Percentiles rank a stretch among this genome's conserved stretches.
These are phyloP conservation scores for Mycena alexandri DNA, from an alignment of 768 basidiomycete genomes.

Conservation along the genomic window DNA sequence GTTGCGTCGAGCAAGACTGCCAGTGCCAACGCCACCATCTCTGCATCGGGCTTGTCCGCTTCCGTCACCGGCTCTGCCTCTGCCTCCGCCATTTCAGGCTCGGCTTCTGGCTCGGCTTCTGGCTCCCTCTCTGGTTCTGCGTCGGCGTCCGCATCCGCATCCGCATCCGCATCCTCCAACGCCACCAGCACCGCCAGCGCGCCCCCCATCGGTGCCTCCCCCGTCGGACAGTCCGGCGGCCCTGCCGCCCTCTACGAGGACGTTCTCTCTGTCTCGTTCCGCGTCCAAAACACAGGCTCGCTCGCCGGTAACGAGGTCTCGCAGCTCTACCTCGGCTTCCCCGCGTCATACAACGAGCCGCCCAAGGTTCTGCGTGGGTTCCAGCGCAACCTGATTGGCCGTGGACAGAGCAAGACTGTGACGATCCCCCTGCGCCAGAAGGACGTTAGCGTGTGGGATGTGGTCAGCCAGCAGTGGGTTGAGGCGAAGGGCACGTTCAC, in stretches of 20 bases:
- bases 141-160: conserved; percentile 32
- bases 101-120: conserved; percentile 4
- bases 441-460: conserved; percentile 36
- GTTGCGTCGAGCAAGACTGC: not conserved
- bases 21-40: not conserved
- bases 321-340: conserved; percentile 48
- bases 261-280: conserved; percentile 49
- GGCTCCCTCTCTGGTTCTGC: not conserved
- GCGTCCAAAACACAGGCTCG: conserved; percentile 52
- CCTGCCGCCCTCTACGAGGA: conserved; percentile 43
- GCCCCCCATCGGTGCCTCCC: conserved; percentile 18
- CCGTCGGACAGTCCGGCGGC: conserved; percentile 27
- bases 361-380: conserved; percentile 52
- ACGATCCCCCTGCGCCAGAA: conserved; percentile 24
- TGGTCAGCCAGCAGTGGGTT: conserved; percentile 46
- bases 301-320: conserved; percentile 44
- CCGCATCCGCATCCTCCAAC: conserved; percentile 15
- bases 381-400: conserved; percentile 39
- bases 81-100: not conserved
- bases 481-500: conserved; percentile 48
- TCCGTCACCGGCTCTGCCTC: conserved; percentile 6
- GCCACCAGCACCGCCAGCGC: conserved; percentile 34
- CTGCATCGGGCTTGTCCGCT: not conserved
- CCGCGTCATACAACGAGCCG: conserved; percentile 44
- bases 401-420: conserved; percentile 30